Evolutionary conservation across 1,284 basidiomycete species (phyloP), one percentile per base, ranked within the genome.

Genomic region (Malassezia vespertilionis): DNA sequence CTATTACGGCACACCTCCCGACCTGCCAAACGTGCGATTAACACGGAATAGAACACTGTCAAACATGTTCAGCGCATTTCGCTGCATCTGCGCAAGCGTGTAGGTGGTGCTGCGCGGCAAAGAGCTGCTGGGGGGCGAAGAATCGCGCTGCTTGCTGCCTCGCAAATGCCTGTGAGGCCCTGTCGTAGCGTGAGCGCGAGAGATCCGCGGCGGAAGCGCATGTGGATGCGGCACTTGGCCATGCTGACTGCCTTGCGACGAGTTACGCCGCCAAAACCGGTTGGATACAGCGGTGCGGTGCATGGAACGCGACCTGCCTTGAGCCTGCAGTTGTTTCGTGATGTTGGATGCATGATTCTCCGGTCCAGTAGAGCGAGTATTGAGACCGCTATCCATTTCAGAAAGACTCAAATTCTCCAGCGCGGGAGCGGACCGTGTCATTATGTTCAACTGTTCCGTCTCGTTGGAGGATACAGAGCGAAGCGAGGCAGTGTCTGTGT

Each of bases 401-500:
- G 39, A 26, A 5, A 40, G 14, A 3, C 24, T 20, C 4, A 41
- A 12, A 21, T 34, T 35, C 11, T 27, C 33, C 5, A 66, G 50
- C 36, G 54, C 48, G 2, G 63, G 60, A 22, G 57, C 57, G 5
- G 63, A 66, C 40, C 57, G 57, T 15, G 58, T 64, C 63, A 66
- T 64, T 12, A 32, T 52, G 6, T 57, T 53, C 5, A 45, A 35
- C 7, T 40, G 21, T 12, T 56, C 53, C 5, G 32, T 47, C 8
- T 47, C 55, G 8, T 46, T 52, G 24, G 20, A 40, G 21, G 46
- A 56, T 7, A 54, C 58, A 1, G 49, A 55, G 20, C 32, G 31
- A 5, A 28, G 12, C 21, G 39, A 40, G 7, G 8, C 5, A 2
- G 18, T 17, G 15, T 40, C 39, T 15, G 26, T n/a, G 18, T 39